Evolutionary conservation across 768 basidiomycete species (phyloP).

Genomic region (Tephrocybe sp.): DNA sequence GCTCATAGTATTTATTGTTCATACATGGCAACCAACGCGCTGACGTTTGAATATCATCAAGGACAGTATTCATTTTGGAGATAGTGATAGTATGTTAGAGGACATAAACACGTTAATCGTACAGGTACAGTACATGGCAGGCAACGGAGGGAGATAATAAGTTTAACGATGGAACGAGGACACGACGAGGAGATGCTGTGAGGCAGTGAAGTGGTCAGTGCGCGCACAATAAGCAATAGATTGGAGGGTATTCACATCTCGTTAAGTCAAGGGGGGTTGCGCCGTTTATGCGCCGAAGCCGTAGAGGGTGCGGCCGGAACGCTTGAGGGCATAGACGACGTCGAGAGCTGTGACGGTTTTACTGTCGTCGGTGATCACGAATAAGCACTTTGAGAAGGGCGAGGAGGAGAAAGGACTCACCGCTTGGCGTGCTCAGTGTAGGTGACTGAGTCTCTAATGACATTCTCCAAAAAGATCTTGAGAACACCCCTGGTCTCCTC

Average conservation of each 20-base stretch:
- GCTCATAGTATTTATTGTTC: too few species aligned
- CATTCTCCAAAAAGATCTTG: constrained; percentile 85
- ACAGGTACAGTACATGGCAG: background rate
- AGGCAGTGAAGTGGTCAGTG: background rate
- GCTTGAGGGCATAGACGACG: constrained; percentile 75
- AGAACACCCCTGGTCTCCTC: constrained; percentile 91
- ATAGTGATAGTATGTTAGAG: background rate
- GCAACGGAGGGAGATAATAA: background rate
- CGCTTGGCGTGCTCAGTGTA: constrained; percentile 93
- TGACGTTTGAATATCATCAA: background rate
- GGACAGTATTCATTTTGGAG: background rate
- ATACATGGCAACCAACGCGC: too few species aligned
- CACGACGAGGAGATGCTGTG: background rate
- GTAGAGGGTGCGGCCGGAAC: constrained; percentile 73
- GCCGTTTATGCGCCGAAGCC: constrained; percentile 64
- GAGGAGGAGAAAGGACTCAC: constrained; percentile 6
- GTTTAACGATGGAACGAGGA: background rate
- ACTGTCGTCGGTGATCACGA: background rate
- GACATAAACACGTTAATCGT: background rate
- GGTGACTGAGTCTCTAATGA: constrained; percentile 89
- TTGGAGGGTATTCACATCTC: background rate
- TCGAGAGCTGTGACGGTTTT: constrained; percentile 86
- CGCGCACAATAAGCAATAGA: background rate
- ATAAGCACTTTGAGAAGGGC: background rate
- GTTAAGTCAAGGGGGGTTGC: background rate